Conservation (phyloP, 2,329 filamentous ascomycete species). For the Aspergillus udagawae region DNA sequence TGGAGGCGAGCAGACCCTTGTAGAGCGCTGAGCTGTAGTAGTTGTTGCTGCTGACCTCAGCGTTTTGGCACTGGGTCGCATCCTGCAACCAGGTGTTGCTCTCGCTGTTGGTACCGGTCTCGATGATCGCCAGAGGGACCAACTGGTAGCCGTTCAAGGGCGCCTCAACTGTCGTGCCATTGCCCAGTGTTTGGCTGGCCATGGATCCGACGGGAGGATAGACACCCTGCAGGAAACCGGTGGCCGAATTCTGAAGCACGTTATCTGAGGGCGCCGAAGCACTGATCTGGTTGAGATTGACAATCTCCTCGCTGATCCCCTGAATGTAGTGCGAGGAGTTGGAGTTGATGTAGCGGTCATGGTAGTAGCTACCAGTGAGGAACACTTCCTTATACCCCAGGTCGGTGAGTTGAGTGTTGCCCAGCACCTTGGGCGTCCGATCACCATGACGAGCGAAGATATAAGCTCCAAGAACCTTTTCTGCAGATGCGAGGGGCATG, state of each 20-base stretch:
- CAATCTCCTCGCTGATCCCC: constrained; percentile 62
- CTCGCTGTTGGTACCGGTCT: constrained; percentile 57
- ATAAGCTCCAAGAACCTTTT: constrained; percentile 76
- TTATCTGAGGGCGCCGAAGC: constrained; percentile 69
- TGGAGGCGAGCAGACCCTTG: constrained; percentile 44
- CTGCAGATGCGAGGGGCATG: constrained; percentile 36
- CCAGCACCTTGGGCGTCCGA: constrained; percentile 71
- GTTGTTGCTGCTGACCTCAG: constrained; percentile 54
- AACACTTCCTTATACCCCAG: constrained; percentile 75
- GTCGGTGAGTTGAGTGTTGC: constrained; percentile 69
- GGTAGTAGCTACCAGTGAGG: constrained; percentile 69
- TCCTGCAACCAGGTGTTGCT: constrained; percentile 57
- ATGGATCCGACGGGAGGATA: constrained; percentile 69
- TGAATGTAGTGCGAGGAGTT: constrained; percentile 58
- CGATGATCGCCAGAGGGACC: constrained; percentile 65
- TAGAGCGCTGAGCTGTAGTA: constrained; percentile 55
- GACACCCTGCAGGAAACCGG: constrained; percentile 76
- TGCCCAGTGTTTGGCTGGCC: constrained; percentile 61
- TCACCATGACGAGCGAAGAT: constrained; percentile 91
- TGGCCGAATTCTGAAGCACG: constrained; percentile 76
- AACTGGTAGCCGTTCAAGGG: constrained; percentile 81
- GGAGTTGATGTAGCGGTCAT: constrained; percentile 66
- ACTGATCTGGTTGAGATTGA: constrained; percentile 65
- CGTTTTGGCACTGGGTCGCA: constrained; percentile 52
- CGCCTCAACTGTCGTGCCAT: constrained; percentile 62